Conservation (phyloP, 78 protist genomes). For the Pigoraptor vietnamica region DNA sequence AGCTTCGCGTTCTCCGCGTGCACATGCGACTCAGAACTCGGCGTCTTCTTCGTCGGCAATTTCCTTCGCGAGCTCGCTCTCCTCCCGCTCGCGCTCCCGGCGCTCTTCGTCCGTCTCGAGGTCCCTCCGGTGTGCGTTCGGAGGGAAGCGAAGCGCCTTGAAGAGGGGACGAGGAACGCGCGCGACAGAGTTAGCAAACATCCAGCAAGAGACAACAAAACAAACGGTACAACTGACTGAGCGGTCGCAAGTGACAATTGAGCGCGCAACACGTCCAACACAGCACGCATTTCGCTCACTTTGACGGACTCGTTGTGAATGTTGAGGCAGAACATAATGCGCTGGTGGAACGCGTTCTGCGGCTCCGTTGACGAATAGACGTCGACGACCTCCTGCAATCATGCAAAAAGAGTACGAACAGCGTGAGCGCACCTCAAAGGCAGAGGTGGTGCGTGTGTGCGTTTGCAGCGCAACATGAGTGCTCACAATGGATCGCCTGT, state of each 20-base stretch:
- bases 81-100: neutral
- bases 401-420: neutral
- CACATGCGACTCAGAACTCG: no score
- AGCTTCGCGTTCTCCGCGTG: no score
- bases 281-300: no score
- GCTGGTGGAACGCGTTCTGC: slow-evolving; percentile 59
- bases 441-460: no score
- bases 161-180: neutral
- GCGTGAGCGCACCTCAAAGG: neutral
- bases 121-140: slow-evolving; percentile 31
- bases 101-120: slow-evolving; percentile 22
- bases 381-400: slow-evolving; percentile 53
- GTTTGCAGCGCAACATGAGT: no score
- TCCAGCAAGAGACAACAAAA: neutral
- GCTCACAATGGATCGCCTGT: neutral
- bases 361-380: slow-evolving; percentile 85
- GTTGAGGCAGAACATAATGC: slow-evolving; percentile 75
- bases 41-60: neutral
- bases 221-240: no score
- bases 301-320: slow-evolving; percentile 82
- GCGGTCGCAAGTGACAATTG: no score
- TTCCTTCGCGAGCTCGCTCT: neutral
- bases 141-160: slow-evolving; percentile 72
- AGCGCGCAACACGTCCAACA: no score
- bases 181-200: neutral